Conservation (phyloP, 345 rosid species). For the Acer yangbiense region DNA sequence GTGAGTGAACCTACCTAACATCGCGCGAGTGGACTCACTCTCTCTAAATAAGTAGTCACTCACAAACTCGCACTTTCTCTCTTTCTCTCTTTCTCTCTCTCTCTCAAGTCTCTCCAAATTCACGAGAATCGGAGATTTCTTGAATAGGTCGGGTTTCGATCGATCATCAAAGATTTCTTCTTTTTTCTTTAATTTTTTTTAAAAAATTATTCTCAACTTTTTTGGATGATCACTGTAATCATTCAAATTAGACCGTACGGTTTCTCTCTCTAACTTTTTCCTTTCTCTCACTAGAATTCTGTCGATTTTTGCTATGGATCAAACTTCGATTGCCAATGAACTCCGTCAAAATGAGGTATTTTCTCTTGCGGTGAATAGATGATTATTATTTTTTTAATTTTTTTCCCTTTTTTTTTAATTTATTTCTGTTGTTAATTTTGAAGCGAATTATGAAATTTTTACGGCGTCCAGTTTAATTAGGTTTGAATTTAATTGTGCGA, state of each 20-base stretch:
- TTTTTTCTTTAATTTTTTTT: background rate
- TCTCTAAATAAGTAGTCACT: background rate
- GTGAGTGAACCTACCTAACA: background rate
- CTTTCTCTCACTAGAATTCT: constrained; percentile 3
- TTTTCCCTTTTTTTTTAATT: background rate
- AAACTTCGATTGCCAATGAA: constrained; percentile 20
- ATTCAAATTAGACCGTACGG: background rate
- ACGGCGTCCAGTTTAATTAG: background rate
- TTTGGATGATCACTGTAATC: background rate
- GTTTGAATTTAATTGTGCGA: background rate
- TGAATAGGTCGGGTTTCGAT: background rate
- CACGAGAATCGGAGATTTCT: constrained; percentile 1
- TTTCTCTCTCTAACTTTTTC: background rate
- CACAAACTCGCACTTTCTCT: background rate
- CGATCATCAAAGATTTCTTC: background rate
- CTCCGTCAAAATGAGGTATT: constrained; percentile 31
- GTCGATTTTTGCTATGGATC: background rate
- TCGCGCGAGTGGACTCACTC: background rate
- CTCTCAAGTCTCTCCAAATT: background rate
- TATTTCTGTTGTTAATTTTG: background rate
- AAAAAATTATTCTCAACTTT: background rate
- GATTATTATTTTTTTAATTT: background rate
- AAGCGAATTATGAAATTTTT: background rate
- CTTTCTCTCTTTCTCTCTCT: background rate
- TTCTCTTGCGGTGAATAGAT: background rate